Base-by-base conservation (phyloP, 1,284 basidiomycete genomes). In the Austroboletus novae-zelandiae region DNA sequence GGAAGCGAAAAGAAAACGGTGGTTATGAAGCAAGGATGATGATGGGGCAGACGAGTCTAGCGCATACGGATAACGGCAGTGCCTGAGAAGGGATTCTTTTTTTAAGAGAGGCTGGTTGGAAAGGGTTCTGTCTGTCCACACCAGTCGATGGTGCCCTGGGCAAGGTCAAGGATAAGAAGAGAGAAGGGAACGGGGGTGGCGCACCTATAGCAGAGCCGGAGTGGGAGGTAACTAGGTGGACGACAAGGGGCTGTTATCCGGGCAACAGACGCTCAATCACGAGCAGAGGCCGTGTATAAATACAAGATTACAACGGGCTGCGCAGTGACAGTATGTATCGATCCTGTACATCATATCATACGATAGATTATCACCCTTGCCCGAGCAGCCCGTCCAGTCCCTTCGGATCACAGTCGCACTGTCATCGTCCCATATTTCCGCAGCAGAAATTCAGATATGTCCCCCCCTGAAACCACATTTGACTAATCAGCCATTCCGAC, bases 401-500 rank as follows among this genome's bases (percentile, higher is more conserved):
- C 14, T 18, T 13, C 35, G 27, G 27, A 27, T 27, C 27, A 27
- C 27, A 27, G 27, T 7, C 8, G 1, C 27, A 4, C 25, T 27
- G 25, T 27, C 25, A 27, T 27, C 25, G 25, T 27, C 11, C 45
- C 54, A 32, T 59, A 49, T 29, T 41, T 50, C 34, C 37, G 40
- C 46, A 61, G 40, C 35, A 65, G 13, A 45, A 69, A 66, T 17
- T 51, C 49, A 5, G 66, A 66, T 37, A 65, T 29, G 17, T 67
- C 57, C n/a, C 42, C 50, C 8, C 65, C 66, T 66, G 18, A 27
- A 27, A 27, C 4, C 2, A 14, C 18, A n/a, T 11, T 3, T 13
- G 8, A 6, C 25, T 27, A 27, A 7, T 17, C 15, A 17, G 34
- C 10, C 20, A 18, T 39, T 30, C 8, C 9, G 18, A 29, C 15